A percentile compares a stretch with the other conserved stretches of the same genome.
These are phyloP conservation scores for Aureobasidium sp. DNA, from an alignment of 2,329 filamentous ascomycete genomes.

Conservation along the genomic window DNA sequence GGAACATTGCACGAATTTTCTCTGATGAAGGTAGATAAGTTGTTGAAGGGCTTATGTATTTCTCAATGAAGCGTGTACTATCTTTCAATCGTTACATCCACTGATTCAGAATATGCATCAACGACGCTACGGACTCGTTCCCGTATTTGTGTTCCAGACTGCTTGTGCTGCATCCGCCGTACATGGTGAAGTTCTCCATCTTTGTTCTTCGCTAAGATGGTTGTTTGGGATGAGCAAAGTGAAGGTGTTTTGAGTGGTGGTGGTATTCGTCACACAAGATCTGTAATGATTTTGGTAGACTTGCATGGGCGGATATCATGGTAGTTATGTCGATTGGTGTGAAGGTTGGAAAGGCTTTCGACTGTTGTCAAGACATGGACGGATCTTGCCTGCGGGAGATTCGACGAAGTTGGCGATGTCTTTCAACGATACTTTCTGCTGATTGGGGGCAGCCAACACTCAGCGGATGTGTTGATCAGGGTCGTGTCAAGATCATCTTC, in stretches of 20 bases:
- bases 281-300: background rate
- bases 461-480: background rate
- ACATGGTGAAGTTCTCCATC: background rate
- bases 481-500: background rate
- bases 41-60: background rate
- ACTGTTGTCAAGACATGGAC: background rate
- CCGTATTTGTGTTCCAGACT: no score
- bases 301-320: background rate
- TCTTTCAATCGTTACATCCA: background rate
- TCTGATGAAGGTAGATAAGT: background rate
- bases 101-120: background rate
- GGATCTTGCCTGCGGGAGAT: background rate
- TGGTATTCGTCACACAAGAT: background rate
- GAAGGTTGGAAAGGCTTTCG: background rate
- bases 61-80: background rate
- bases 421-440: background rate
- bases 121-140: no score
- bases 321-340: background rate
- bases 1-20: no score
- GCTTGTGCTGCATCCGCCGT: no score
- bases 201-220: background rate
- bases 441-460: background rate
- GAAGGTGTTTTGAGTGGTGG: background rate
- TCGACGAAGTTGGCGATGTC: background rate
- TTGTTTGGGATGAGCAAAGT: background rate